A percentile compares a stretch with the other conserved stretches of the same genome.
phyloP scores from a whole-genome alignment of 2,329 filamentous ascomycete genomes.

The Emericellopsis cladophorae region DNA sequence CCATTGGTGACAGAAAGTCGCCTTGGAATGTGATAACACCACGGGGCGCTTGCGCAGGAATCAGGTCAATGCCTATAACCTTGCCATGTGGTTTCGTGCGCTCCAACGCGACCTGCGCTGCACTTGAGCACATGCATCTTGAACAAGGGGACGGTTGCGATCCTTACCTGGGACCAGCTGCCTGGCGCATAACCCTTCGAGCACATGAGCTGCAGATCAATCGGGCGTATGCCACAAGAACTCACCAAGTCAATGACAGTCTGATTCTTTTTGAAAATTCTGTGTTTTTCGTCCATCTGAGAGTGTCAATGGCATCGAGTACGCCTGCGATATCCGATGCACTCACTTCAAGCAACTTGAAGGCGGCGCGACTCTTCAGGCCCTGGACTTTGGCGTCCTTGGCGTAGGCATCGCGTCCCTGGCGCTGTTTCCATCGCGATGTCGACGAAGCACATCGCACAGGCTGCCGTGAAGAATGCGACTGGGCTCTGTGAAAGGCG shows the following conservation, averaged over 20 bases:
- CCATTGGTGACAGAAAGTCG: conserved; percentile 66
- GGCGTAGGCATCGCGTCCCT: conserved; percentile 59
- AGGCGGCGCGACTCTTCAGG: conserved; percentile 82
- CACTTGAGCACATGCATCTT: no score
- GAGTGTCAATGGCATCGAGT: background rate
- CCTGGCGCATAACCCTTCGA: conserved; percentile 65
- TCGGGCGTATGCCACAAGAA: conserved; percentile 1
- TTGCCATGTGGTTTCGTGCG: conserved; percentile 64
- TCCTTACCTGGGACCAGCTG: conserved; percentile 53
- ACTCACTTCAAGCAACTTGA: conserved; percentile 74
- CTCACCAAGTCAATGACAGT: conserved; percentile 81
- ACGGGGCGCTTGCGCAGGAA: conserved; percentile 79
- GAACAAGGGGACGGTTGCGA: no score
- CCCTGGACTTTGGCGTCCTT: conserved; percentile 65
- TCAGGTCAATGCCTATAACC: conserved; percentile 85
- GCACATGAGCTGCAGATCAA: background rate
- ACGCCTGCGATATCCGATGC: background rate
- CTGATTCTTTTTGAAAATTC: conserved; percentile 65
- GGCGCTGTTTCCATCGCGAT: conserved; percentile 67
- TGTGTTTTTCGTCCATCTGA: conserved; percentile 72
- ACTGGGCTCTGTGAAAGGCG: background rate
- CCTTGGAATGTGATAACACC: conserved; percentile 94
- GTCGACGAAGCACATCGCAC: conserved; percentile 3
- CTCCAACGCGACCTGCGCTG: conserved; percentile 61
- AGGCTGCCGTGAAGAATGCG: background rate